phyloP scores from a whole-genome alignment of 1,139 yeast species.

The Pichia sp. region DNA sequence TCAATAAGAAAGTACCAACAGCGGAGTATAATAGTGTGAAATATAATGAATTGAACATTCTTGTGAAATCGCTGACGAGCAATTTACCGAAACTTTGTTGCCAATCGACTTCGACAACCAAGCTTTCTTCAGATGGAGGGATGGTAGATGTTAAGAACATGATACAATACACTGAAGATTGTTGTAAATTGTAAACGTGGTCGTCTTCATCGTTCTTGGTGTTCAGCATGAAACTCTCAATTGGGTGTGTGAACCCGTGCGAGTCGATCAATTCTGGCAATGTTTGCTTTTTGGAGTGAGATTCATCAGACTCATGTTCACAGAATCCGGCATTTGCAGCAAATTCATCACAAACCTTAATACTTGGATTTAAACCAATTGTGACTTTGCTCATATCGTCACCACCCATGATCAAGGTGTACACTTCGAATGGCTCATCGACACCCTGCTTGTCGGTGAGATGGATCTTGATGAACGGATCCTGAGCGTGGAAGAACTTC shows the following conservation, averaged over 20 bases:
- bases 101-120: constrained; percentile 29
- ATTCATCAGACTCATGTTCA: constrained; percentile 20
- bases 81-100: constrained; percentile 31
- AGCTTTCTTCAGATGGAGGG: constrained; percentile 13
- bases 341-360: constrained; percentile 32
- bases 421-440: constrained; percentile 16
- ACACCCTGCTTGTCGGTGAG: constrained; percentile 14
- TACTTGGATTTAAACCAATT: constrained; percentile 24
- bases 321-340: constrained; percentile 24
- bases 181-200: constrained; percentile 18
- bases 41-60: constrained; percentile 24
- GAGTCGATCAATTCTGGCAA: constrained; percentile 23
- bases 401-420: constrained; percentile 26
- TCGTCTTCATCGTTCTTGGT: constrained; percentile 10
- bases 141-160: constrained; percentile 22
- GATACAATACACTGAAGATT: constrained; percentile 28
- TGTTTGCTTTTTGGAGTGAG: constrained; percentile 12
- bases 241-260: constrained; percentile 15
- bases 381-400: constrained; percentile 24
- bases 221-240: constrained; percentile 20
- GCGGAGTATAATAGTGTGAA: constrained; percentile 24
- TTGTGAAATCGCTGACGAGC: constrained; percentile 28
- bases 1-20: constrained; percentile 18
- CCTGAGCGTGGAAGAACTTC: constrained; percentile 5
- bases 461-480: constrained; percentile 15